phyloP scores from a whole-genome alignment of 1,139 yeast species.

The Debaryomyces sp. region DNA sequence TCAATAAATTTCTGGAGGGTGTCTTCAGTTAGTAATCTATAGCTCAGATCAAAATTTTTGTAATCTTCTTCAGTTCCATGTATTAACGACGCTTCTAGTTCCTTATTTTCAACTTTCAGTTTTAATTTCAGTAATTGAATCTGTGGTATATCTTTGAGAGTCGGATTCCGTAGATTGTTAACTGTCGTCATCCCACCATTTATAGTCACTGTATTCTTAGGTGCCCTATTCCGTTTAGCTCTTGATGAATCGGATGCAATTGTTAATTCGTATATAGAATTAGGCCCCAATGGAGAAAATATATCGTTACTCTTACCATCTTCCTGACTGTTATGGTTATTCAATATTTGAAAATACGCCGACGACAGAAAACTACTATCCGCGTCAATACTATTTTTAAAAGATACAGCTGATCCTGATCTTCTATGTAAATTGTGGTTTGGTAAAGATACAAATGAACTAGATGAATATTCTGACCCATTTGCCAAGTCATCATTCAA shows the following conservation, averaged over 20 bases:
- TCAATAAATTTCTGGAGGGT: constrained; percentile 46
- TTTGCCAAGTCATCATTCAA: constrained; percentile 44
- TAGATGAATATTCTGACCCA: constrained; percentile 28
- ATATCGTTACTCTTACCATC: constrained; percentile 16
- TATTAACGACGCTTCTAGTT: constrained; percentile 50
- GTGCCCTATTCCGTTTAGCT: constrained; percentile 33
- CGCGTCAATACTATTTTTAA: constrained; percentile 40
- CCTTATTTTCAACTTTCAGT: constrained; percentile 50
- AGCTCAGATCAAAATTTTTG: constrained; percentile 52
- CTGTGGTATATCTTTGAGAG: constrained; percentile 83
- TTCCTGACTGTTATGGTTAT: constrained; percentile 21
- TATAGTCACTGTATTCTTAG: constrained; percentile 37
- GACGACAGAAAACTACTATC: constrained; percentile 39
- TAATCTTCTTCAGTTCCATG: constrained; percentile 55
- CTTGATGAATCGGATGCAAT: constrained; percentile 57
- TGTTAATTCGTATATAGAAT: constrained; percentile 75
- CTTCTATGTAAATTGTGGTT: constrained; percentile 13
- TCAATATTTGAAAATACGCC: constrained; percentile 30
- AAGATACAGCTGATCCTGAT: constrained; percentile 21
- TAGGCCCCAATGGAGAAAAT: constrained; percentile 72
- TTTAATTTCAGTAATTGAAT: constrained; percentile 65
- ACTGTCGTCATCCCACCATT: constrained; percentile 46
- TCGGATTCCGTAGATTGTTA: constrained; percentile 64
- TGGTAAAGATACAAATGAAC: constrained; percentile 19
- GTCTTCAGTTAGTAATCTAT: constrained; percentile 51